Conservation (phyloP, 257 asterid species). For the Rubia yunnanensis region DNA sequence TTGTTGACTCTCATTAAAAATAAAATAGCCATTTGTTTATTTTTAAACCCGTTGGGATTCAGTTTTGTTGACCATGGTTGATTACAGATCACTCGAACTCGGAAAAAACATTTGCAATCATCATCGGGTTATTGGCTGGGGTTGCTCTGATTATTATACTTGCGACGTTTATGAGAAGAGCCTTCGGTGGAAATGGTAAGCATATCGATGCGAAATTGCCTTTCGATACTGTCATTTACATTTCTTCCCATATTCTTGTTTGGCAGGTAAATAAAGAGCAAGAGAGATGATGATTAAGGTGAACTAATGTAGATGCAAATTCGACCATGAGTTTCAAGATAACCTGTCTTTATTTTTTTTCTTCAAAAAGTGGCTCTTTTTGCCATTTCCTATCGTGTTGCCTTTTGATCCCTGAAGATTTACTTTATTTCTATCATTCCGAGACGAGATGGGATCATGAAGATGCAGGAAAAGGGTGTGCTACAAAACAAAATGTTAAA, state of each 20-base stretch:
- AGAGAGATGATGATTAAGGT: background rate
- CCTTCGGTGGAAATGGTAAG: slow-evolving; percentile 46
- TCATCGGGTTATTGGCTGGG: slow-evolving; percentile 77
- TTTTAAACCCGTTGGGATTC: too few relatives aligned
- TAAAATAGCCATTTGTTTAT: too few relatives aligned
- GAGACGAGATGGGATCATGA: slow-evolving; percentile 16
- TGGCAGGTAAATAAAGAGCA: slow-evolving; percentile 57
- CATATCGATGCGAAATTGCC: too few relatives aligned
- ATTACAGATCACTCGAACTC: slow-evolving; percentile 47
- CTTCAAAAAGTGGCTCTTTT: slow-evolving; percentile 12
- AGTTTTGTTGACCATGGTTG: background rate
- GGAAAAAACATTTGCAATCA: slow-evolving; percentile 84
- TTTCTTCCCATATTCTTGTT: slow-evolving; percentile 5
- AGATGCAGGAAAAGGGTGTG: slow-evolving; percentile 6
- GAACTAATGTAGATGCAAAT: background rate
- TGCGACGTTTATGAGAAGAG: slow-evolving; percentile 66
- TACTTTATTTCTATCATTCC: slow-evolving; percentile 16
- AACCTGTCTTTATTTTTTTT: background rate
- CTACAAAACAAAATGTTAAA: background rate
- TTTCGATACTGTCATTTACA: too few relatives aligned
- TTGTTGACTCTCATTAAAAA: too few relatives aligned
- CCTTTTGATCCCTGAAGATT: slow-evolving; percentile 15
- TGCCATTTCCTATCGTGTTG: slow-evolving; percentile 20
- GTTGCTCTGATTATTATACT: slow-evolving; percentile 67
- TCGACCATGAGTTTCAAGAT: background rate